These are phyloP conservation scores for Wickerhamomyces tratensis DNA, from an alignment of 805 yeast genomes.

Conservation along the genomic window DNA sequence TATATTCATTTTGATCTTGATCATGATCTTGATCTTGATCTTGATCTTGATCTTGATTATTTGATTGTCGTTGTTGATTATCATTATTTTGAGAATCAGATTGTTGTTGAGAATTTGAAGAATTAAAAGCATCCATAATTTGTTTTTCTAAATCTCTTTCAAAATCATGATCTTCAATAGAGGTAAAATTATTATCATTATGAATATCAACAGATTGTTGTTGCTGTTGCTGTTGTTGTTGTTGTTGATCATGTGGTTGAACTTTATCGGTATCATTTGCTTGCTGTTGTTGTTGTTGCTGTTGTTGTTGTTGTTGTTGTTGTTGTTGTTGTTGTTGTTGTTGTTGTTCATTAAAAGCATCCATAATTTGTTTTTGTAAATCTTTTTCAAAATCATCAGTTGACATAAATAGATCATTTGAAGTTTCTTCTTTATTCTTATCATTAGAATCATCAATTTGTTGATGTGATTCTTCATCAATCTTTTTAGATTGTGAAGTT, in stretches of 20 bases:
- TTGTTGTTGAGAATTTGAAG: not conserved
- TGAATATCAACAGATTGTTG: not conserved
- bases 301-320: conserved; percentile 1
- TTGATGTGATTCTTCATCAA: too few relatives aligned
- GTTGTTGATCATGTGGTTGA: too few relatives aligned
- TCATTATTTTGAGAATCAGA: not conserved
- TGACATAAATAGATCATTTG: not conserved
- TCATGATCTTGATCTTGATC: not conserved
- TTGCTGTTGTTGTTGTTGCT: not conserved
- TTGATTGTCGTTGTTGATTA: conserved; percentile 1
- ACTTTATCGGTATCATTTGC: not conserved
- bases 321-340: not conserved
- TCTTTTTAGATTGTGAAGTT: too few relatives aligned
- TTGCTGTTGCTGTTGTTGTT: not conserved
- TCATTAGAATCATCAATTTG: too few relatives aligned
- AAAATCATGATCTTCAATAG: conserved; percentile 3
- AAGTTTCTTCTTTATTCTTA: too few relatives aligned
- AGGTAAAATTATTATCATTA: not conserved
- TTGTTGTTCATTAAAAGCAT: conserved; percentile 5
- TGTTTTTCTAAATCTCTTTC: conserved; percentile 15
- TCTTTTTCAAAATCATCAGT: conserved; percentile 10
- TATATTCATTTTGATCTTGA: conserved; percentile 7
- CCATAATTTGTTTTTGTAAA: conserved; percentile 8
- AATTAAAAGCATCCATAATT: conserved; percentile 14
- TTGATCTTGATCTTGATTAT: conserved; percentile 1